phyloP scores from a whole-genome alignment of 176 grass and related monocot species.

The Oryza meridionalis region DNA sequence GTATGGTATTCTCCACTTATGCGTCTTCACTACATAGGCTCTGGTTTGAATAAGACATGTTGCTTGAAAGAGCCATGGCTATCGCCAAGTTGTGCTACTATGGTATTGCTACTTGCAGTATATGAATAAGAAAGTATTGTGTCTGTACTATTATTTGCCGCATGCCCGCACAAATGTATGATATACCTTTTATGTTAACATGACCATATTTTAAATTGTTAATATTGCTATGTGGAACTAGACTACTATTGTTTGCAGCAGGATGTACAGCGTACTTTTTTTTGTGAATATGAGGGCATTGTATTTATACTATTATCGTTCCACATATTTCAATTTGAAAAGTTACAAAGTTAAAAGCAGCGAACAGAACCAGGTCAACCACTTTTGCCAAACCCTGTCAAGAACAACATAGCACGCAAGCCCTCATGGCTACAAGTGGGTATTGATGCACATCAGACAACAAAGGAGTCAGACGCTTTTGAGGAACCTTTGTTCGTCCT shows the following conservation, averaged over 20 bases:
- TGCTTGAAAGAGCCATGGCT: slow-evolving; percentile 29
- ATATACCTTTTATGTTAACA: slow-evolving; percentile 5
- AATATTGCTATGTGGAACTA: background rate
- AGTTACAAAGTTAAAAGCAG: background rate
- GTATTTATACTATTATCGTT: background rate
- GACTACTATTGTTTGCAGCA: background rate
- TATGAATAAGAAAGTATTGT: slow-evolving; percentile 40
- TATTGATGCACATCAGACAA: background rate
- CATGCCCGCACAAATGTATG: background rate
- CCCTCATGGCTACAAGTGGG: background rate
- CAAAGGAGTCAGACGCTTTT: background rate
- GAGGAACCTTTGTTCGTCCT: background rate
- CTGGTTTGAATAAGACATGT: slow-evolving; percentile 43
- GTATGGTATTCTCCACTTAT: slow-evolving; percentile 34
- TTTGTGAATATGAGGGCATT: slow-evolving; percentile 10
- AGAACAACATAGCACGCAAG: background rate
- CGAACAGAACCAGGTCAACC: background rate
- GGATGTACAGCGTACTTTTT: slow-evolving; percentile 16
- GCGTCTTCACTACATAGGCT: slow-evolving; percentile 11
- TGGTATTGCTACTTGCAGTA: slow-evolving; percentile 9
- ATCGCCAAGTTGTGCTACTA: slow-evolving; percentile 15
- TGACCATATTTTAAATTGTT: background rate
- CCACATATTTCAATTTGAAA: background rate
- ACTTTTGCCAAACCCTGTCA: background rate
- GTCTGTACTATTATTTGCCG: slow-evolving; percentile 16